phyloP scores from a whole-genome alignment of 176 grass and related monocot species.

The Eremochloa ophiuroides region DNA sequence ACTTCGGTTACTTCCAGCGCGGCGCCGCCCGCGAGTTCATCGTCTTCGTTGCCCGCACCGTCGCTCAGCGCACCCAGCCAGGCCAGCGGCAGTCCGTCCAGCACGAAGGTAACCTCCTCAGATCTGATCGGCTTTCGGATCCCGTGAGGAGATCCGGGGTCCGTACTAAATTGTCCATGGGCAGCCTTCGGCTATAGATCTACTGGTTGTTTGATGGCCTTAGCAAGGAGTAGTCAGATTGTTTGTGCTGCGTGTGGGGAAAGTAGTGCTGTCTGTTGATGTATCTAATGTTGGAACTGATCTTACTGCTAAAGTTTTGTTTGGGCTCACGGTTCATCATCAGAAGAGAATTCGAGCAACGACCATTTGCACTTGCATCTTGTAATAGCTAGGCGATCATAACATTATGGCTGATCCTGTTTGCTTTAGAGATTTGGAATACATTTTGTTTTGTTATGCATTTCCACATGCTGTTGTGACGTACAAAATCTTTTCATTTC shows the following conservation, averaged over 20 bases:
- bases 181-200: not conserved
- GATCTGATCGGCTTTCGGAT: slow-evolving; percentile 17
- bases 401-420: not conserved
- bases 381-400: not conserved
- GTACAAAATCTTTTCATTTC: not conserved
- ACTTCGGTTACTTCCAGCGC: slow-evolving; percentile 84
- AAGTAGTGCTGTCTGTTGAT: not conserved
- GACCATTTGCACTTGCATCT: not conserved
- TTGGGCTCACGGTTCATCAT: not conserved
- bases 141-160: not conserved
- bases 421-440: not conserved
- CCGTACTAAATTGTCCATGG: not conserved
- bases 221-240: not conserved
- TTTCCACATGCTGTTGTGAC: not conserved
- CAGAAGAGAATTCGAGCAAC: not conserved
- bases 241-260: not conserved
- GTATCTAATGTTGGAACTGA: not conserved
- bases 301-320: not conserved
- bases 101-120: slow-evolving; percentile 62
- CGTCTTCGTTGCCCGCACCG: slow-evolving; percentile 74
- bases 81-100: slow-evolving; percentile 89
- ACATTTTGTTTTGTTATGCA: not conserved
- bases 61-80: slow-evolving; percentile 62
- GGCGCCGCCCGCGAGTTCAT: slow-evolving; percentile 80
- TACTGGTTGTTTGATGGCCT: not conserved